Conservation (phyloP, 257 asterid genomes). For the Lycium barbarum region DNA sequence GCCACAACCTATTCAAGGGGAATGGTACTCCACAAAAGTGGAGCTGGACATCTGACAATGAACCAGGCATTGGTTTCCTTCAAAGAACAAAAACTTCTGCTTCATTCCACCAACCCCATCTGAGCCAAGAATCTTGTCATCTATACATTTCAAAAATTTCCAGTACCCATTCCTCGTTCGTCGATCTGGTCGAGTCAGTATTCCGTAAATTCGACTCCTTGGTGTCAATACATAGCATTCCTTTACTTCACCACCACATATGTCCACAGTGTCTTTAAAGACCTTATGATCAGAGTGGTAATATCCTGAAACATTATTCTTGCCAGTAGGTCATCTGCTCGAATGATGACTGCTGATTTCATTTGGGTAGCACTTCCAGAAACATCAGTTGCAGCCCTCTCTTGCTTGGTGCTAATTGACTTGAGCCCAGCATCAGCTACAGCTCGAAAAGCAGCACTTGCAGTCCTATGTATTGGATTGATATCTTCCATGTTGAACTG, state of each 20-base stretch:
- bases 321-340: constrained; percentile 84
- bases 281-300: too few species aligned
- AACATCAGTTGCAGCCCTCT: constrained; percentile 47
- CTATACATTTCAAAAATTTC: background rate
- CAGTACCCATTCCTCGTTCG: constrained; percentile 7
- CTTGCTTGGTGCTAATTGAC: constrained; percentile 58
- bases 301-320: too few species aligned
- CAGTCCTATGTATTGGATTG: too few species aligned
- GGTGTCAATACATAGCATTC: constrained; percentile 1
- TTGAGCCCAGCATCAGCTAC: too few species aligned
- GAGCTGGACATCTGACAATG: too few species aligned
- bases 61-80: too few species aligned
- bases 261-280: too few species aligned
- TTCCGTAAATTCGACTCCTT: background rate
- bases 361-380: constrained; percentile 47
- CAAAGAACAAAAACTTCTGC: background rate
- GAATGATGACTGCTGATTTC: constrained; percentile 76
- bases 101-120: background rate
- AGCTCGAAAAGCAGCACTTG: too few species aligned
- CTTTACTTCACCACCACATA: background rate
- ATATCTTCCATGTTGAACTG: too few species aligned
- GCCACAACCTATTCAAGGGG: too few species aligned
- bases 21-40: too few species aligned
- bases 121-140: background rate
- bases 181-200: background rate